These are phyloP conservation scores for Boletus huronensis DNA, from an alignment of 768 basidiomycete species.

Conservation along the genomic window DNA sequence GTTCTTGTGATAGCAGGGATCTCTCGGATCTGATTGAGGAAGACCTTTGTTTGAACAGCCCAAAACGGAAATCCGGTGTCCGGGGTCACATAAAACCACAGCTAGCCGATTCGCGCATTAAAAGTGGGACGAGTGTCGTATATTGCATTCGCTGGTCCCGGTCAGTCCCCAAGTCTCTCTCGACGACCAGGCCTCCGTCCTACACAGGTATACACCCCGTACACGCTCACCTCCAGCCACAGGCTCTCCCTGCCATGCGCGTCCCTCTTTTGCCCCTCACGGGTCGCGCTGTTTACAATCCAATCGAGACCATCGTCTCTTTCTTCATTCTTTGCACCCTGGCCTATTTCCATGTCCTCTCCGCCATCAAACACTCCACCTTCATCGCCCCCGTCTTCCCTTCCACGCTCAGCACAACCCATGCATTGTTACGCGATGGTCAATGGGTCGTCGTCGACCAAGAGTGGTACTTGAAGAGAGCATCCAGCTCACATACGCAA, in stretches of 20 bases:
- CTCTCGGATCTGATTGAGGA: not conserved
- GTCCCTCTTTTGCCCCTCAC: conserved; percentile 66
- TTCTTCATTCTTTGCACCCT: conserved; percentile 88
- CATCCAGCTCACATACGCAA: conserved; percentile 28
- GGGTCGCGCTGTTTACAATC: conserved; percentile 66
- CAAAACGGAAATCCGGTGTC: conserved; percentile 16
- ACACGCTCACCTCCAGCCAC: not conserved
- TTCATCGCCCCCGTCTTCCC: conserved; percentile 62
- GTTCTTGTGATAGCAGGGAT: not conserved
- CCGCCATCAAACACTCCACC: conserved; percentile 83
- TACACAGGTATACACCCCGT: not conserved
- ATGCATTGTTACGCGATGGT: conserved; percentile 49
- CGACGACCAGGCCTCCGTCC: not conserved
- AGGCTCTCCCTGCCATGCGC: conserved; percentile 40
- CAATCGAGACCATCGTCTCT: conserved; percentile 88
- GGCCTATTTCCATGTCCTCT: conserved; percentile 91
- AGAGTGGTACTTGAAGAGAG: conserved; percentile 43
- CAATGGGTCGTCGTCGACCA: conserved; percentile 66
- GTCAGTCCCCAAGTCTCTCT: not conserved
- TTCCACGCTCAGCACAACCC: conserved; percentile 49
- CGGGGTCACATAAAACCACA: conserved; percentile 18
- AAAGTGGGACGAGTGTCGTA: conserved; percentile 29
- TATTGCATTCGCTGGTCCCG: not conserved
- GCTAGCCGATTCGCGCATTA: conserved; percentile 23
- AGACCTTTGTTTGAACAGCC: not conserved